Conservation (phyloP, 495 filamentous ascomycete species). For the Daldinia concentrica region DNA sequence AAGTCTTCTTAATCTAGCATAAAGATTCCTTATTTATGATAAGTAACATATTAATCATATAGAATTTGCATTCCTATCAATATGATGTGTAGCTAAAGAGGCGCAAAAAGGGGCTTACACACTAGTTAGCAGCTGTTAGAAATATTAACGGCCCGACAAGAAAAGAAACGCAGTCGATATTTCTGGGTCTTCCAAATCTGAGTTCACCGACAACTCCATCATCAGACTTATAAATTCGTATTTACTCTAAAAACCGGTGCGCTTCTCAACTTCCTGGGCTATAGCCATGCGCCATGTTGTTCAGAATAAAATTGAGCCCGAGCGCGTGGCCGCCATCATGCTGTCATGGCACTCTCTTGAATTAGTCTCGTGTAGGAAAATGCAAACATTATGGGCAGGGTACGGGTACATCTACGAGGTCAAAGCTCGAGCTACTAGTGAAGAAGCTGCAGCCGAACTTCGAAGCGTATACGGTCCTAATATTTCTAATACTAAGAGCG, state of each 20-base stretch:
- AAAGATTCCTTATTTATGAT: no score
- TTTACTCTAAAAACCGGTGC: neutral
- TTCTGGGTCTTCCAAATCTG: neutral
- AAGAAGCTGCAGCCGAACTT: conserved; percentile 8
- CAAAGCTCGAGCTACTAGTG: conserved; percentile 38
- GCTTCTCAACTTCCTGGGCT: neutral
- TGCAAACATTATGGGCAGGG: conserved; percentile 55
- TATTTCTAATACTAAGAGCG: neutral
- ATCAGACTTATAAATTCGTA: neutral
- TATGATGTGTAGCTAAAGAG: neutral
- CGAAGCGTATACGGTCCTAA: neutral
- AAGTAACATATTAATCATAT: neutral
- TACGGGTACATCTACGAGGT: conserved; percentile 57
- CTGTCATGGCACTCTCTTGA: conserved; percentile 44
- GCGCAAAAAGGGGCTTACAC: neutral
- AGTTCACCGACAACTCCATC: conserved; percentile 3
- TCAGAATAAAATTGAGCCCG: conserved; percentile 18
- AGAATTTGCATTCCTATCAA: neutral
- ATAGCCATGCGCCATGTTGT: neutral
- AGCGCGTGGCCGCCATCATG: conserved; percentile 39
- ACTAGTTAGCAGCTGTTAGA: neutral
- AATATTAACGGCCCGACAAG: neutral
- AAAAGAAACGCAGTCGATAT: neutral
- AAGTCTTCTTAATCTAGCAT: no score
- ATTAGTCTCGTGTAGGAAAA: conserved; percentile 41